These are phyloP conservation scores for Pseudopithomyces maydicus DNA, from an alignment of 2,329 filamentous ascomycete genomes.

Conservation along the genomic window DNA sequence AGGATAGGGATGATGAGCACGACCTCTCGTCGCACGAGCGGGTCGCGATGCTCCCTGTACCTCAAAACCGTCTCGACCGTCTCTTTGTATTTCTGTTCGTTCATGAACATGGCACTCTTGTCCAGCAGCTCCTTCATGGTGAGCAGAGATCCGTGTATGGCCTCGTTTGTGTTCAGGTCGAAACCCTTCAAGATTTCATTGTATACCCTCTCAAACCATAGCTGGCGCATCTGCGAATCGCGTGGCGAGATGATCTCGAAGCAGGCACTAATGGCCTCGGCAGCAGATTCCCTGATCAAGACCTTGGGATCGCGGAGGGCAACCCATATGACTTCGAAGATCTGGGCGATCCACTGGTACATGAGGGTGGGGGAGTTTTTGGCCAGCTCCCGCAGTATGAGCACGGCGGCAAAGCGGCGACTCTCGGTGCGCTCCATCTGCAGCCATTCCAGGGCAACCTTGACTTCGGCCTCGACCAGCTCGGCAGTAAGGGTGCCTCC, in stretches of 20 bases:
- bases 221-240: slow-evolving; percentile 83
- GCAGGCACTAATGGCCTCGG: slow-evolving; percentile 90
- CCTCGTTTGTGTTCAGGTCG: slow-evolving; percentile 77
- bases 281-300: slow-evolving; percentile 88
- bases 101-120: slow-evolving; percentile 99
- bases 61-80: slow-evolving; percentile 91
- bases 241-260: slow-evolving; percentile 95
- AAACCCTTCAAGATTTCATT: slow-evolving; percentile 82
- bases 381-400: slow-evolving; percentile 88
- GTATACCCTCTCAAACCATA: slow-evolving; percentile 91
- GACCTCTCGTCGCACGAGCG: slow-evolving; percentile 85
- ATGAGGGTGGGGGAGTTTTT: slow-evolving; percentile 93
- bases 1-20: slow-evolving; percentile 90
- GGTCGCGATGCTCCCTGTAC: slow-evolving; percentile 90
- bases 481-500: slow-evolving; percentile 94
- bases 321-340: slow-evolving; percentile 96
- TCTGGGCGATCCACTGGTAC: slow-evolving; percentile 92
- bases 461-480: slow-evolving; percentile 94
- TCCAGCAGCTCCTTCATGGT: slow-evolving; percentile 91
- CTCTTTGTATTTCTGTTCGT: slow-evolving; percentile 82
- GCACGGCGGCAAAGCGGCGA: slow-evolving; percentile 87
- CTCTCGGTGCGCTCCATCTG: slow-evolving; percentile 95
- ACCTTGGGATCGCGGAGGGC: slow-evolving; percentile 88
- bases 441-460: slow-evolving; percentile 94
- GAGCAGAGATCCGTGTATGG: slow-evolving; percentile 90